Evolutionary conservation across 2,329 filamentous ascomycete species (phyloP), one percentile per base, ranked within the genome.

Genomic region (Nothopassalora personata): DNA sequence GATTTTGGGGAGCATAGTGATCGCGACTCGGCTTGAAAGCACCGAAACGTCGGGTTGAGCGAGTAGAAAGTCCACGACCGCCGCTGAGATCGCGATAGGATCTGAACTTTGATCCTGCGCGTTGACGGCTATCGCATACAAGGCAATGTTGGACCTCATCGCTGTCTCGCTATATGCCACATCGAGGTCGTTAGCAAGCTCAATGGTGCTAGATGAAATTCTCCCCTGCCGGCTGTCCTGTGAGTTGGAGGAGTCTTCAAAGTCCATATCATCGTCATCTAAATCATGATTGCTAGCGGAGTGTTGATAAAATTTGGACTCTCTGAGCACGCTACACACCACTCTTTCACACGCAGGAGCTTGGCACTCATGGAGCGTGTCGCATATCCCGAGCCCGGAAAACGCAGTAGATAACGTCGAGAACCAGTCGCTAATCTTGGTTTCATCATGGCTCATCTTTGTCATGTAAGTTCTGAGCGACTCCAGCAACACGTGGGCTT

Each of bases 201-300:
- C 69, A 19, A 73, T 66, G 1, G 64, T 59, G 43, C 72, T 64
- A 46, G 64, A 49, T 33, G 73, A 75, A 31, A 76, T 70, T 1
- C 69, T 60, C 15, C 76, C 74, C 27, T 77, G 59, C 48, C 62
- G 78, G 61, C 80, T 85, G 54, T 76, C 76, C 64, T 87, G 84
- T 0, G 84, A 85, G 45, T 84, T 82, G 56, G 87, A 85, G 11
- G 83, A 79, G 34, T 81, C 79, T 66, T 91, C 88, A 5, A 91
- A 68, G 57, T 90, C 86, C 85, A 89, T 87, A 5, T 79, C 69
- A 64, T 87, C 84, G 2, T 75, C 64, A 9, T 78, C 74, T 5
- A 79, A 68, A 64, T 85, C 83, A 48, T 18, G 30, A n/a, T 57
- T 34, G 53, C 19, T 47, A 31, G 39, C 36, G 23, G 46, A 56